Base-by-base conservation (phyloP, 2,329 filamentous ascomycete genomes). In the Xylaria sp. region DNA sequence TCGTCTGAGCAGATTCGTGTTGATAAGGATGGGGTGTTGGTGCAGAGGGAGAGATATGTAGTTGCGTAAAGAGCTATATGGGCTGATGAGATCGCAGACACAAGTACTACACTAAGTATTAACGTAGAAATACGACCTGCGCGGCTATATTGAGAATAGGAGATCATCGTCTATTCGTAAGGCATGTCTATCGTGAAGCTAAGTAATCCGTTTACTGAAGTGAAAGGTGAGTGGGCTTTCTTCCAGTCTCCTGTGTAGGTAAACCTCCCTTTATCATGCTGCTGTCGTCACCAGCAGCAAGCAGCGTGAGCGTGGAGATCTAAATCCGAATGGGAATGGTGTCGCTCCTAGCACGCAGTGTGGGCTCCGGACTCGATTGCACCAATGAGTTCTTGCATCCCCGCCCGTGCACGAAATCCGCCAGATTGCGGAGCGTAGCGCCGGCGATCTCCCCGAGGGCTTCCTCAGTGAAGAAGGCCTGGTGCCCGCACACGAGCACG, bases 401-500 rank as follows among this genome's bases (percentile, higher is more conserved):
- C 7, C 69, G 69, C 8, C 61, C 63, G 13, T 72, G 69, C n/a
- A 73, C 23, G 23, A 85, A 84, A 69, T 87, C 84, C 34, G 81
- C 81, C 3, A 90, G 75, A 76, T 91, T 91, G 65, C 80, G 78
- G 69, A 91, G 74, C 1, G 89, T 91, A 62, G 83, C 86, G 55
- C 86, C 84, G 1, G 89, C 85, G 73, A 92, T 92, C 79, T 91
- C 89, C 8, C 81, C 81, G 58, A 92, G 79, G 0, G 90, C 90
- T 79, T 92, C 89, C 41, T 86, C 81, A 5, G 90, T 92, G 74
- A 92, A 90, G 80, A 92, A 92, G 1, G 88, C 90, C 81, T 92
- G 90, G 73, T 92, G 90, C 0, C 90, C 89, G 71, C 86, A 90
- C 68, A 92, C 81, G 54, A 92, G 78, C 3, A 91, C 90, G 71